These are phyloP conservation scores for Skeletonema marinoi DNA, from an alignment of 108 stramenopile species.

Conservation along the genomic window DNA sequence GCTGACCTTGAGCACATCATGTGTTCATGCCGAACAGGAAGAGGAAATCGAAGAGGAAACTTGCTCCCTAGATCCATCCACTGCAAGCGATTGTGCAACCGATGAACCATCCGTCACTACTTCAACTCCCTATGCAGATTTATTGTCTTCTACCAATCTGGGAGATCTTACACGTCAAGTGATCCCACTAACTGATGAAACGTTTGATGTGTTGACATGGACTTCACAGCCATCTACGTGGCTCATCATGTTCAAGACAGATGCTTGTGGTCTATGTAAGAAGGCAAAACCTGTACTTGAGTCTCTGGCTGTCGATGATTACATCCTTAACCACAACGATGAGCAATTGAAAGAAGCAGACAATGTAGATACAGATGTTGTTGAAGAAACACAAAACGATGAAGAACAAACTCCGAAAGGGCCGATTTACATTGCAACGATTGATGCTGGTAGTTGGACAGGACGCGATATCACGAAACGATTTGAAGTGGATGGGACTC, in stretches of 20 bases:
- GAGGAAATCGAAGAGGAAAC: constrained; percentile 7
- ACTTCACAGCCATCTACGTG: constrained; percentile 38
- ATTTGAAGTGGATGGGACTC: constrained; percentile 42
- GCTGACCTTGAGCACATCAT: not conserved
- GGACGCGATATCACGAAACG: constrained; percentile 39
- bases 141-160: not conserved
- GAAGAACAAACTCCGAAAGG: constrained; percentile 22
- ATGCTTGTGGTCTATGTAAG: constrained; percentile 40
- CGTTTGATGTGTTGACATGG: constrained; percentile 34
- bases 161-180: constrained; percentile 18
- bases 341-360: not conserved
- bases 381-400: not conserved
- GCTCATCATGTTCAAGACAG: constrained; percentile 51
- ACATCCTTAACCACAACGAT: constrained; percentile 11
- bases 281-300: constrained; percentile 35
- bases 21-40: not conserved
- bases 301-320: constrained; percentile 14
- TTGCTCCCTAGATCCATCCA: constrained; percentile 20
- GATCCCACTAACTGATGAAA: constrained; percentile 35
- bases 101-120: not conserved
- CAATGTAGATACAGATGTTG: not conserved
- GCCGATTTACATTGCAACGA: constrained; percentile 36
- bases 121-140: not conserved
- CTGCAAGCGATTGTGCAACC: not conserved
- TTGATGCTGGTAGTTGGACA: constrained; percentile 37